Percentiles rank a stretch among this genome's conserved stretches.
These are phyloP conservation scores for Galeopsis tetrahit DNA, from an alignment of 257 asterid genomes.

Conservation along the genomic window DNA sequence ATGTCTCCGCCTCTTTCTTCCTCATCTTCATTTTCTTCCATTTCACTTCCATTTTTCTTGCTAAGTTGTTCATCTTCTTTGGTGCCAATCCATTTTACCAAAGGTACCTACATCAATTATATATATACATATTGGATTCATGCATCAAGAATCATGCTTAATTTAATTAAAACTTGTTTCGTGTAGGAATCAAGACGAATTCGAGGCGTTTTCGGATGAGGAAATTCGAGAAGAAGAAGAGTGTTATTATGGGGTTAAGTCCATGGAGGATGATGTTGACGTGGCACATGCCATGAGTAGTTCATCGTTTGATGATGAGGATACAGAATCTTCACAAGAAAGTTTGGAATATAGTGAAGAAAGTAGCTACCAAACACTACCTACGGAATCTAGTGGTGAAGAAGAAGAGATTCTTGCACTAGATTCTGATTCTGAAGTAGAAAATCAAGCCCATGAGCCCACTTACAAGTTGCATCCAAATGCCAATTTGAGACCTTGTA, in stretches of 20 bases:
- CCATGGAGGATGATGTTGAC: conserved; percentile 23
- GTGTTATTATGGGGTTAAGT: conserved; percentile 26
- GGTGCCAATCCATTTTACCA: conserved; percentile 78
- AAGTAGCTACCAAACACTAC: conserved; percentile 50
- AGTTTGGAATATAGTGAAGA: conserved; percentile 33
- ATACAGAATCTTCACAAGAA: conserved; percentile 32
- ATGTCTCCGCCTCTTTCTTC: conserved; percentile 64
- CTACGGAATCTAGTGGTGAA: conserved; percentile 44
- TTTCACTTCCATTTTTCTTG: conserved; percentile 72
- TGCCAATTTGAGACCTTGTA: conserved; percentile 24
- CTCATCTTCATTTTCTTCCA: conserved; percentile 78
- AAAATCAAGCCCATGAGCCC: conserved; percentile 42
- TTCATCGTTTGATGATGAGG: neutral
- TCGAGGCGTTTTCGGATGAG: conserved; percentile 57
- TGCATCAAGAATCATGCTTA: no score
- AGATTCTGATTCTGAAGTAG: conserved; percentile 43
- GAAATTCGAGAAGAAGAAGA: conserved; percentile 46
- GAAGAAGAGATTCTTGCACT: conserved; percentile 43
- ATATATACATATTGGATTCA: no score
- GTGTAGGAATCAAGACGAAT: conserved; percentile 66
- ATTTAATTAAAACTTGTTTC: no score
- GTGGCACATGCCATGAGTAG: neutral
- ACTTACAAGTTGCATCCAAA: conserved; percentile 31
- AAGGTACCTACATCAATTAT: conserved; percentile 53
- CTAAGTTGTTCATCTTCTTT: conserved; percentile 63